Conservation (phyloP, 805 yeast genomes). For the Candida silvatica region DNA sequence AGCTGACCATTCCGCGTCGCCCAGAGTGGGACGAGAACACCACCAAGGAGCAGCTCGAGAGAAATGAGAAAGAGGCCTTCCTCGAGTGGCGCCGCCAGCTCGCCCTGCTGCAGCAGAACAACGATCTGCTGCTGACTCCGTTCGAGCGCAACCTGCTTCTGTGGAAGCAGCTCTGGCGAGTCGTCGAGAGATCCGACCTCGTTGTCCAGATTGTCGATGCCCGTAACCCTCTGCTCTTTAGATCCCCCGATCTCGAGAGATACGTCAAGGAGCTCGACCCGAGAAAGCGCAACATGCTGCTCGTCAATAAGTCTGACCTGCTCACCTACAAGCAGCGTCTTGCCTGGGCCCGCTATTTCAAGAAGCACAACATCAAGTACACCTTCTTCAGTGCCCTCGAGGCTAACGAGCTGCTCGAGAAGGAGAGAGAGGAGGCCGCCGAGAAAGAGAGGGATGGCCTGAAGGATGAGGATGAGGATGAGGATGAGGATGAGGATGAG, state of each 20-base stretch:
- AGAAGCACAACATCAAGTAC: conserved; percentile 57
- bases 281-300: conserved; percentile 68
- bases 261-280: conserved; percentile 74
- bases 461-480: conserved; percentile 6
- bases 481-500: neutral
- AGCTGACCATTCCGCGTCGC: conserved; percentile 83
- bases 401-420: conserved; percentile 69
- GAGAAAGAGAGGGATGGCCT: too few species aligned
- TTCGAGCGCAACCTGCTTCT: conserved; percentile 96
- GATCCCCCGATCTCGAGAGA: conserved; percentile 75
- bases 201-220: conserved; percentile 98
- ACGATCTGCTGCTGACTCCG: conserved; percentile 85
- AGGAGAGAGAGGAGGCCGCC: conserved; percentile 37
- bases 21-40: conserved; percentile 76
- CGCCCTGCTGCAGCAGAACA: conserved; percentile 75
- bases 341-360: conserved; percentile 83
- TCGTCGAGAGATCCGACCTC: conserved; percentile 87
- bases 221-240: conserved; percentile 81
- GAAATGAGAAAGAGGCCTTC: conserved; percentile 84
- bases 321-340: conserved; percentile 69
- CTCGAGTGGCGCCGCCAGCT: conserved; percentile 90
- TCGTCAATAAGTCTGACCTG: conserved; percentile 92
- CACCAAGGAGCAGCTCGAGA: conserved; percentile 69
- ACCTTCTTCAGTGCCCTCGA: conserved; percentile 90
- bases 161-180: conserved; percentile 98